Percentiles rank a stretch among this genome's conserved stretches.
Evolutionary conservation across 164 flowering plant species (phyloP).

Genomic region (Chimonanthus praecox): DNA sequence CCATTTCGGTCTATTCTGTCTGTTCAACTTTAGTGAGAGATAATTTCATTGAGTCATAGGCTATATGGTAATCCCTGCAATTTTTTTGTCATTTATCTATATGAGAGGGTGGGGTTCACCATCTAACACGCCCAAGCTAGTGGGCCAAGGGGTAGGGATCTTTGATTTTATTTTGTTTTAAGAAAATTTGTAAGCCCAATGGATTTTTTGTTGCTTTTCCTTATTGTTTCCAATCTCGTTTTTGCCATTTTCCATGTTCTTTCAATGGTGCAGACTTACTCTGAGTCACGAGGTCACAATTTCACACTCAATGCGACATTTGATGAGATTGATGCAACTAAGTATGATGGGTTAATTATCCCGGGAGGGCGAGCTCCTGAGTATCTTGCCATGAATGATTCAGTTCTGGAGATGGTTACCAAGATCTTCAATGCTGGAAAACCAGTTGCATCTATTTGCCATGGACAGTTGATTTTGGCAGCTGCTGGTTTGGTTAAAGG

Average conservation of each 20-base stretch:
- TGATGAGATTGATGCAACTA: conserved; percentile 59
- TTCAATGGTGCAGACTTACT: conserved; percentile 55
- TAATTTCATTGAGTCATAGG: too few species aligned
- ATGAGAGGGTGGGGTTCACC: too few species aligned
- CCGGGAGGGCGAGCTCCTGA: conserved; percentile 98
- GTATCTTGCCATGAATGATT: conserved; percentile 74
- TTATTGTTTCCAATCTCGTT: too few species aligned
- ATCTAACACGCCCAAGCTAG: too few species aligned
- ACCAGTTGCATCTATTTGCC: conserved; percentile 85
- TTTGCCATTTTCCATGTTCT: neutral
- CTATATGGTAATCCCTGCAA: too few species aligned
- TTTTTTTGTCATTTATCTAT: too few species aligned
- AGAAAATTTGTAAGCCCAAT: too few species aligned
- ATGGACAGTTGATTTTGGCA: conserved; percentile 89
- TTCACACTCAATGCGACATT: conserved; percentile 91
- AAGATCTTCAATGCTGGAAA: conserved; percentile 50
- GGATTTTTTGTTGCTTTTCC: neutral
- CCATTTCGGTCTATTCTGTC: too few species aligned
- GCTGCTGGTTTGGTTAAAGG: conserved; percentile 75
- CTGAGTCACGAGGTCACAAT: conserved; percentile 85
- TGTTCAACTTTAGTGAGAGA: too few species aligned
- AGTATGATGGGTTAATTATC: conserved; percentile 80
- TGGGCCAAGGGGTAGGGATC: neutral
- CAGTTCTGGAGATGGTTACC: conserved; percentile 52
- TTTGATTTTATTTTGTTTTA: too few species aligned